These are phyloP conservation scores for Lagenaria siceraria DNA, from an alignment of 306 rosid species.

Conservation along the genomic window DNA sequence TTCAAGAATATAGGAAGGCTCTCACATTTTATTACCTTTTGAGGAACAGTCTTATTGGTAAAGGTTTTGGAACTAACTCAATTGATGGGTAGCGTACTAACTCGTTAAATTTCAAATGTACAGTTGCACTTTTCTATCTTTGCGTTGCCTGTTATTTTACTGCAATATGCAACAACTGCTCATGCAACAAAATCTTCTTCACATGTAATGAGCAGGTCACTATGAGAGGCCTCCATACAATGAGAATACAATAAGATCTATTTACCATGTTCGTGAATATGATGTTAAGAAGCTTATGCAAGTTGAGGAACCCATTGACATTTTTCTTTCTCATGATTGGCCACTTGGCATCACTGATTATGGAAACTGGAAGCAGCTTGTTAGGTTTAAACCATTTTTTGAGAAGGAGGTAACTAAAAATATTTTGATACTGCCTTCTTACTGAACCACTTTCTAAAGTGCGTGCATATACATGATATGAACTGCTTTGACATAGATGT, in stretches of 20 bases:
- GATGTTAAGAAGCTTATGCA: constrained; percentile 70
- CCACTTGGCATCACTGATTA: constrained; percentile 74
- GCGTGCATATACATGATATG: background rate
- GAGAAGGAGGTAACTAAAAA: constrained; percentile 47
- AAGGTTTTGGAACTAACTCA: background rate
- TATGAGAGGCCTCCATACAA: constrained; percentile 91
- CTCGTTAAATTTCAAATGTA: background rate
- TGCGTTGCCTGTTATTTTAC: background rate
- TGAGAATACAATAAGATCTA: constrained; percentile 50
- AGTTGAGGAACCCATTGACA: constrained; percentile 69
- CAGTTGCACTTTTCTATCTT: background rate
- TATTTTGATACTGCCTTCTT: background rate
- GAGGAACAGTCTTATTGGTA: background rate
- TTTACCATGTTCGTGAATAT: constrained; percentile 85
- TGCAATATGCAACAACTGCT: background rate
- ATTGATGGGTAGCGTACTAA: background rate
- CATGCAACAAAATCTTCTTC: background rate
- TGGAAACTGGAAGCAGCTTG: constrained; percentile 68
- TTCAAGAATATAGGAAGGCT: background rate
- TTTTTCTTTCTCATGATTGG: constrained; percentile 97
- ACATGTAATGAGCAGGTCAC: constrained; percentile 47
- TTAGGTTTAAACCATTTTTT: constrained; percentile 39
- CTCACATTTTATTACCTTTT: background rate
- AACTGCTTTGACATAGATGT: background rate
- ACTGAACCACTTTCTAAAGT: background rate